Conservation (phyloP, 768 basidiomycete species). For the Lepiota brunneoincarnata region DNA sequence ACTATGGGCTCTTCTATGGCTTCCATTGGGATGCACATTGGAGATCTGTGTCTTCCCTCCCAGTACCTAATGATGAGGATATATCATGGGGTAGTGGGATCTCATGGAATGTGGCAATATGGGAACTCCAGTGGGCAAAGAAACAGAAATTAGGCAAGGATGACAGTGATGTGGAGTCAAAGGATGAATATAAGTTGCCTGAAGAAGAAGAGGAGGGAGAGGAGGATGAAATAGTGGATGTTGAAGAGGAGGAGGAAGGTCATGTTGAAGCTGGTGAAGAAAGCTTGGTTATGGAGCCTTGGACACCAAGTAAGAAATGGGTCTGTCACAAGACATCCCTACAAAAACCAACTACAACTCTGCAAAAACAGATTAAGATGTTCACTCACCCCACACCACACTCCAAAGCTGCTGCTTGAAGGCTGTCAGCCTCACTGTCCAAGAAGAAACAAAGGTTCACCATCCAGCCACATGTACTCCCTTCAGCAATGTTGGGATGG, state of each 20-base stretch:
- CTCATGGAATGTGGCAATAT: constrained; percentile 45
- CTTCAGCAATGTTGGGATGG: constrained; percentile 32
- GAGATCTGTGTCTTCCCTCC: constrained; percentile 27
- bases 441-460: no score
- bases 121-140: constrained; percentile 11
- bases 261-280: constrained; percentile 28
- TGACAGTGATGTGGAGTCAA: no score
- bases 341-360: constrained; percentile 22
- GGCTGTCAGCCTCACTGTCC: no score
- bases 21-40: constrained; percentile 58
- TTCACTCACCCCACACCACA: constrained; percentile 62
- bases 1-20: constrained; percentile 59
- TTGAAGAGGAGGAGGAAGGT: constrained; percentile 26
- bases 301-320: constrained; percentile 23
- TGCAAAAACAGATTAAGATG: constrained; percentile 27
- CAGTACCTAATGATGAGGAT: constrained; percentile 25
- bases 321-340: constrained; percentile 12
- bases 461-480: constrained; percentile 19
- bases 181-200: constrained; percentile 18
- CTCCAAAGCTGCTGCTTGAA: no score
- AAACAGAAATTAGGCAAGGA: constrained; percentile 11
- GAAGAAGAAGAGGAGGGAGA: constrained; percentile 26
- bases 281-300: no score
- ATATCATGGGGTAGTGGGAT: no score
- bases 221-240: constrained; percentile 22